Evolutionary conservation across 306 rosid species (phyloP).

Genomic region (Begonia fuchsioides): DNA sequence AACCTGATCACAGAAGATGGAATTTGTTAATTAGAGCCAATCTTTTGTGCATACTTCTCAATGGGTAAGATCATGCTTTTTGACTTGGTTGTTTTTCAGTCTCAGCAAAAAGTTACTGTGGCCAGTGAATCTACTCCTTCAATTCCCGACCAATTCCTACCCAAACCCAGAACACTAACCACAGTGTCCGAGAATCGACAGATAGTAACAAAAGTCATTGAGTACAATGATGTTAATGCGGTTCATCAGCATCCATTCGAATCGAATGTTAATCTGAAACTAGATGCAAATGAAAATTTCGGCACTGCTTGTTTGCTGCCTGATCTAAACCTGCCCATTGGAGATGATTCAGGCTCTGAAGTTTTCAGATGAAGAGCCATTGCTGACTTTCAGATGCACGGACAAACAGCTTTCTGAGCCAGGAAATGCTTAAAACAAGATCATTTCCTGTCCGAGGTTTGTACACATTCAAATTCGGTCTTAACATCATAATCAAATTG

Average conservation of each 20-base stretch:
- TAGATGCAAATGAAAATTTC: conserved; percentile 22
- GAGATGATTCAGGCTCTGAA: neutral
- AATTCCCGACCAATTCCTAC: conserved; percentile 6
- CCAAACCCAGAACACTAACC: conserved; percentile 12
- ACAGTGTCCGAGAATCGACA: conserved; percentile 11
- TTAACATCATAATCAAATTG: too few species aligned
- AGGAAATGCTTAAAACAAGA: too few species aligned
- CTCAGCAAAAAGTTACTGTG: conserved; percentile 14
- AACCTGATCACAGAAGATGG: neutral
- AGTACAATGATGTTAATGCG: conserved; percentile 10
- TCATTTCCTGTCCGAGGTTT: too few species aligned
- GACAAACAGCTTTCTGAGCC: too few species aligned
- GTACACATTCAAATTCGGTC: too few species aligned
- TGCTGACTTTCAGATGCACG: too few species aligned
- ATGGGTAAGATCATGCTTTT: too few species aligned
- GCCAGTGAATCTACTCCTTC: conserved; percentile 10
- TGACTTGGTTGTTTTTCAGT: conserved; percentile 7
- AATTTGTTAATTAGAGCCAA: neutral
- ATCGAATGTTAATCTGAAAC: conserved; percentile 17
- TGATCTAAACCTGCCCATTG: conserved; percentile 24
- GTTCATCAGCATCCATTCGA: conserved; percentile 6
- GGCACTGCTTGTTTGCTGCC: conserved; percentile 40
- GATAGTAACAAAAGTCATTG: conserved; percentile 1
- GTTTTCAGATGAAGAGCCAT: too few species aligned
- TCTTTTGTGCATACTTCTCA: neutral